Base-by-base conservation (phyloP, 495 filamentous ascomycete species). In the Halenospora varia region DNA sequence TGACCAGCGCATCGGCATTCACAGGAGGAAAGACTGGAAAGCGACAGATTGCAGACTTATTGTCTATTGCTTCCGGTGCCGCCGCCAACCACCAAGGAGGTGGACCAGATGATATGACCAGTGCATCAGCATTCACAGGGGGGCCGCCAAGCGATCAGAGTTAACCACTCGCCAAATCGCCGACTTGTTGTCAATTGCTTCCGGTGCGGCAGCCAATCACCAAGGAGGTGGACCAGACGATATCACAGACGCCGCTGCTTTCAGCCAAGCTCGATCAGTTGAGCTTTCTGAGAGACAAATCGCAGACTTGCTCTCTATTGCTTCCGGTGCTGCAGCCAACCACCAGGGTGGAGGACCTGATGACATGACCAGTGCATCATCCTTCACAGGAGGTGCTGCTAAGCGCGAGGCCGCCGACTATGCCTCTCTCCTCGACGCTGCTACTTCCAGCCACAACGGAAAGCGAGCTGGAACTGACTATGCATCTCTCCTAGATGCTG, bases 241-340 rank as follows among this genome's bases (percentile, higher is more conserved):
- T n/a, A n/a, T n/a, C n/a, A n/a, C n/a, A n/a, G n/a, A n/a, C n/a
- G n/a, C n/a, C n/a, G n/a, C n/a, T n/a, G n/a, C n/a, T n/a, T n/a
- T n/a, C n/a, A n/a, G n/a, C n/a, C n/a, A n/a, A n/a, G n/a, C n/a
- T n/a, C n/a, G n/a, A n/a, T n/a, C n/a, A n/a, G n/a, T n/a, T n/a
- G n/a, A n/a, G n/a, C n/a, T n/a, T n/a, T 35, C 46, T 10, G 55
- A 42, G n/a, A 45, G 55, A 17, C n/a, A 57, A 19, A 47, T 35
- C 13, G 47, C 10, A 24, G 55, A 26, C 3, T n/a, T 51, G 13
- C 23, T 51, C 18, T 22, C 49, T 3, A 15, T 51, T 25, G 35
- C 35, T 9, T 9, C 9, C 9, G n/a, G n/a, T 9, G 35, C 35
- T 9, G n/a, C n/a, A n/a, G n/a, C n/a, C n/a, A n/a, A n/a, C n/a